Evolutionary conservation across 805 yeast species (phyloP).

Genomic region (Suhomyces kilbournensis): DNA sequence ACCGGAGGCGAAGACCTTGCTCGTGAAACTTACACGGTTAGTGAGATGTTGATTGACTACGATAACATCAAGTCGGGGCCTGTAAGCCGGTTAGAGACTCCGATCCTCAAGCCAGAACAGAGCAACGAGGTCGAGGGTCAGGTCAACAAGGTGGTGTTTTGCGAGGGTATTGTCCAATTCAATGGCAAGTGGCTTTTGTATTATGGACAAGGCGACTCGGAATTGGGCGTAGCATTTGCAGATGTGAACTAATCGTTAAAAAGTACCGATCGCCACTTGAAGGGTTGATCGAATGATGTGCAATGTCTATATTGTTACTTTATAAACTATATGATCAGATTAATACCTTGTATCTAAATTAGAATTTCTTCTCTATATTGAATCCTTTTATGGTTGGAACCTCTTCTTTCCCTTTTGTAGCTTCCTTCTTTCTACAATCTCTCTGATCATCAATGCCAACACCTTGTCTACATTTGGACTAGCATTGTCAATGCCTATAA

Average conservation of each 20-base stretch:
- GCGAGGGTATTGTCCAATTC: constrained; percentile 43
- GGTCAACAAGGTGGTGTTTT: constrained; percentile 41
- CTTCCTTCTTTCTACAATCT: constrained; percentile 48
- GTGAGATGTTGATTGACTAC: constrained; percentile 42
- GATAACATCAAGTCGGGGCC: constrained; percentile 35
- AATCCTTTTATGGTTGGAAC: neutral
- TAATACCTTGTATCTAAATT: too few species aligned
- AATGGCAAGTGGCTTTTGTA: constrained; percentile 41
- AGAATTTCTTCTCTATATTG: too few species aligned
- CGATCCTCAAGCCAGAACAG: constrained; percentile 32
- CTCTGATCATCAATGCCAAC: constrained; percentile 56
- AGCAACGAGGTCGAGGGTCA: constrained; percentile 37
- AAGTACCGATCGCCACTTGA: too few species aligned
- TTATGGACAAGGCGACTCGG: constrained; percentile 43
- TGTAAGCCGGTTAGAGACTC: constrained; percentile 35
- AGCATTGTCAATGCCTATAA: constrained; percentile 58
- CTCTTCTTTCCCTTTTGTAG: constrained; percentile 10
- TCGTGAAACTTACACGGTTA: constrained; percentile 31
- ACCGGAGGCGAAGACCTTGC: constrained; percentile 32
- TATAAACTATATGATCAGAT: neutral
- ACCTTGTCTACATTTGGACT: constrained; percentile 55
- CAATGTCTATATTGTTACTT: too few species aligned
- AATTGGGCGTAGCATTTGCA: constrained; percentile 41
- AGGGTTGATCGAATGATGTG: too few species aligned
- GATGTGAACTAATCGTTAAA: neutral